Evolutionary conservation across 2,329 filamentous ascomycete species (phyloP), one percentile per base, ranked within the genome.

Genomic region (Pyricularia pennisetigena): DNA sequence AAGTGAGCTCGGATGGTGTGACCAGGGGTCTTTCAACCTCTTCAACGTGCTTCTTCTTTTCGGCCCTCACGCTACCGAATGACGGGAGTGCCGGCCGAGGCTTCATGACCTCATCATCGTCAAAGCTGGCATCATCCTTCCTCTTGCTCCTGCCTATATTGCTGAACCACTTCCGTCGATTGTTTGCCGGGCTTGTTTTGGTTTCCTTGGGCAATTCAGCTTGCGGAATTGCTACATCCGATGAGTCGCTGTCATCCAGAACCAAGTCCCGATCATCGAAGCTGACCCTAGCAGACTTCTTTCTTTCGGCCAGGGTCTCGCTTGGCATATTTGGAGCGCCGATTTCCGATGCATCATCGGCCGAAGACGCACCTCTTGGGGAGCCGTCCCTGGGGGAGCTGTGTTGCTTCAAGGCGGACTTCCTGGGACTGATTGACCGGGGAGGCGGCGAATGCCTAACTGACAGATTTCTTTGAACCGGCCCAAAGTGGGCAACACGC

Each of bases 51-150:
- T 78, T 72, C 66, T 86, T 74, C 71, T 87, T 88, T 76, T 85
- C 87, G 30, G 88, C 86, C 26, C 89, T 83, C 26, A 94, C 82
- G 73, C 91, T 93, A 23, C 90, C 90, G 76, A 94, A 94, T 1
- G 85, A 89, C 1, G 91, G 91, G 54, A 94, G 78, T 1, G 87
- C 88, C 7, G 91, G 90, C 35, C 90, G 82, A n/a, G 91, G 91
- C 71, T 87, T 87, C 89, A 93, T 92, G 16, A 87, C 79, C 69
- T 89, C 85, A 61, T 90, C 87, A 32, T 90, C 86, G 14, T 88
- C 80, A 70, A 90, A 84, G 65, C 90, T 86, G 30, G 90, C 85
- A n/a, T 89, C 83, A 2, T 86, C 85, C 72, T 84, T 85, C 75
- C 85, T 84, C 72, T 83, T 83, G 62, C 78, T 76, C 65, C 79